A percentile compares a stretch with the other conserved stretches of the same genome.
phyloP scores from a whole-genome alignment of 1,139 yeast species.

The Kurtzmaniella natalensis region DNA sequence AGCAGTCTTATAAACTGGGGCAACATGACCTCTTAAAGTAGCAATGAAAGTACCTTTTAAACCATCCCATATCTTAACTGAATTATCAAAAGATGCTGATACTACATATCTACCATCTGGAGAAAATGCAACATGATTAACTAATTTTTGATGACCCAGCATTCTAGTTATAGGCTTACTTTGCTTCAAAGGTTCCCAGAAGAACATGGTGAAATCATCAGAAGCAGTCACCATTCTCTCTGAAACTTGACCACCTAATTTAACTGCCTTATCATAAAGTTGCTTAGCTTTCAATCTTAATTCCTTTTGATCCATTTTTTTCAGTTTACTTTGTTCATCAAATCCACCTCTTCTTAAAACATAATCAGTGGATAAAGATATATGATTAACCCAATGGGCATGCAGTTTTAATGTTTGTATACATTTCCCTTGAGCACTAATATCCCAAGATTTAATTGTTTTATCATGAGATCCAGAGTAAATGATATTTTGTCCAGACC shows the following conservation, averaged over 20 bases:
- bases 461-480: slow-evolving; percentile 95
- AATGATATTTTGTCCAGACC: slow-evolving; percentile 88
- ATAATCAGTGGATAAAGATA: slow-evolving; percentile 86
- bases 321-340: slow-evolving; percentile 23
- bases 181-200: slow-evolving; percentile 88
- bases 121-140: slow-evolving; percentile 91
- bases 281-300: slow-evolving; percentile 32
- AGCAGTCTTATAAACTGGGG: slow-evolving; percentile 96
- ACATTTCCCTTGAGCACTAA: slow-evolving; percentile 69
- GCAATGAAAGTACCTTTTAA: slow-evolving; percentile 84
- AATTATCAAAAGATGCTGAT: slow-evolving; percentile 92
- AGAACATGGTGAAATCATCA: slow-evolving; percentile 96
- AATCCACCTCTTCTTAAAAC: slow-evolving; percentile 66
- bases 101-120: slow-evolving; percentile 93
- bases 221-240: slow-evolving; percentile 93
- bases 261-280: slow-evolving; percentile 76
- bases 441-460: slow-evolving; percentile 89
- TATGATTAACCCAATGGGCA: slow-evolving; percentile 97
- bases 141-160: slow-evolving; percentile 97
- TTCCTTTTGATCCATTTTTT: slow-evolving; percentile 24
- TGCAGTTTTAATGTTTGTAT: slow-evolving; percentile 79
- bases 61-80: slow-evolving; percentile 95
- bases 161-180: slow-evolving; percentile 83
- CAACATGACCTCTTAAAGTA: slow-evolving; percentile 94
- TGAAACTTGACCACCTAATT: slow-evolving; percentile 58